A percentile compares a stretch with the other conserved stretches of the same genome.
Conservation (phyloP, 2,329 filamentous ascomycete species). For the Raffaelea ambrosiae region DNA sequence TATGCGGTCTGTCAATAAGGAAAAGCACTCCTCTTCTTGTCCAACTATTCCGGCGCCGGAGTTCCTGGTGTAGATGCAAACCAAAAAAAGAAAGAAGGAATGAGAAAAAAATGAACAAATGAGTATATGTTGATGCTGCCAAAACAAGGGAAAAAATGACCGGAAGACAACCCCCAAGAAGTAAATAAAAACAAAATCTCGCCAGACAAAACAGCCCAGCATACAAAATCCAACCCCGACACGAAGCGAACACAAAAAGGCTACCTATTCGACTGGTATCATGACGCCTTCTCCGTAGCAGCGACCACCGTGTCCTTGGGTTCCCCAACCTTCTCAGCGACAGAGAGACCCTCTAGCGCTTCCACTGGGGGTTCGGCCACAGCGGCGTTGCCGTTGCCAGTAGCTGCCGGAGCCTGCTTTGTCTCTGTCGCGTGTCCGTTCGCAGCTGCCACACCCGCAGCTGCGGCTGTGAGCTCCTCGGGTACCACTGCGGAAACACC, state of each 20-base stretch:
- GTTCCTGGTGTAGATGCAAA: not conserved
- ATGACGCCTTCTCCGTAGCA: not conserved
- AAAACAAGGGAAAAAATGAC: no score
- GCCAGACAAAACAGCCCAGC: no score
- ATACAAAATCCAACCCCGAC: no score
- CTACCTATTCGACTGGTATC: no score
- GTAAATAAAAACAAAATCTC: no score
- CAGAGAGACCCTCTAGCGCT: not conserved
- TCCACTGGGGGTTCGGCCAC: not conserved
- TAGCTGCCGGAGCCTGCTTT: no score
- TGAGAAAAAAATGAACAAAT: not conserved
- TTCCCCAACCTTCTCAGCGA: not conserved
- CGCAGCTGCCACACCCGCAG: slow-evolving; percentile 2
- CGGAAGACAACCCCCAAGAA: no score
- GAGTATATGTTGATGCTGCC: no score
- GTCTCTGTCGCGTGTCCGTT: not conserved
- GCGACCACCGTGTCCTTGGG: not conserved
- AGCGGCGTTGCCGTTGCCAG: not conserved
- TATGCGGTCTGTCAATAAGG: no score
- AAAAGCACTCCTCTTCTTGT: no score
- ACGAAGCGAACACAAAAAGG: no score
- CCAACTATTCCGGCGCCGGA: no score
- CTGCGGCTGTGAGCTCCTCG: slow-evolving; percentile 2
- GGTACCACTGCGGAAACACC: slow-evolving; percentile 11
- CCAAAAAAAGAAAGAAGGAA: not conserved